Percentiles rank a stretch among this genome's conserved stretches.
Evolutionary conservation across 352 stramenopile species (phyloP).

Genomic region (Phytophthora aleatoria): DNA sequence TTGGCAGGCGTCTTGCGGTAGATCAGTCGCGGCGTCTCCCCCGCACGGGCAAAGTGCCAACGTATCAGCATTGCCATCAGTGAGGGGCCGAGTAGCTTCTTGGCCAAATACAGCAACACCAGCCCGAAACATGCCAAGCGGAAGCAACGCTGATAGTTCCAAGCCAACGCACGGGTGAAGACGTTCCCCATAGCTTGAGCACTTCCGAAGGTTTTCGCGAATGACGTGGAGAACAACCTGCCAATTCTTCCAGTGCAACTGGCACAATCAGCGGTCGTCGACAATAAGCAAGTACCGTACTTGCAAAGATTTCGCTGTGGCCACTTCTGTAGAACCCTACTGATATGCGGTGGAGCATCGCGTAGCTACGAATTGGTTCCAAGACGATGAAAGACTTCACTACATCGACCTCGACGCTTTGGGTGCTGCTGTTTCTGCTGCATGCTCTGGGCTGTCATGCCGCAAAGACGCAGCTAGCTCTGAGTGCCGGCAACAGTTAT

Average conservation of each 20-base stretch:
- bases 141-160: slow-evolving; percentile 5
- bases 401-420: background rate
- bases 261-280: slow-evolving; percentile 10
- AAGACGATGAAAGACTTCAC: background rate
- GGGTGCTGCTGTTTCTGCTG: background rate
- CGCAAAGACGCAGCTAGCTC: slow-evolving; percentile 1
- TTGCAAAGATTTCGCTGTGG: background rate
- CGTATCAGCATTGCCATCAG: slow-evolving; percentile 25
- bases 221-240: slow-evolving; percentile 1
- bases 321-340: background rate
- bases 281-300: background rate
- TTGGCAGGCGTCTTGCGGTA: slow-evolving; percentile 48
- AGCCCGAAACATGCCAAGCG: slow-evolving; percentile 6
- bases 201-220: slow-evolving; percentile 16
- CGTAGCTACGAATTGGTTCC: background rate
- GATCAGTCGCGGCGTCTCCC: slow-evolving; percentile 43
- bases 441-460: background rate
- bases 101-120: slow-evolving; percentile 23
- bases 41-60: slow-evolving; percentile 35
- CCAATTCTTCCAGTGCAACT: slow-evolving; percentile 6
- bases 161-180: slow-evolving; percentile 3
- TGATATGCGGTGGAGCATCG: background rate
- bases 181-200: slow-evolving; percentile 30
- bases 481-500: slow-evolving; percentile 11
- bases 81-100: slow-evolving; percentile 26